Conservation (phyloP, 345 rosid species). For the Acer yangbiense region DNA sequence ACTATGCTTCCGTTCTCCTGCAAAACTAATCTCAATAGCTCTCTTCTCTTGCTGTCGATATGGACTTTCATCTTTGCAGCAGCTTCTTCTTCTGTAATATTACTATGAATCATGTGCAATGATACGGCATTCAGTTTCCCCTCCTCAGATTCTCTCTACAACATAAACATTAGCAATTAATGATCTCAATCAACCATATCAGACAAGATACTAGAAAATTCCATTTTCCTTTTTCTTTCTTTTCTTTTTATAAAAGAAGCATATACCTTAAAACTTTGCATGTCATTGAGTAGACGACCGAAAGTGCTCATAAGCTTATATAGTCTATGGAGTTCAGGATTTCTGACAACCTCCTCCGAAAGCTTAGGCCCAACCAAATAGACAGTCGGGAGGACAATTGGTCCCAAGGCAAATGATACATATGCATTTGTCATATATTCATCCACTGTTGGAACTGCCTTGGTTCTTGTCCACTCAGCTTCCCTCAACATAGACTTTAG, state of each 20-base stretch:
- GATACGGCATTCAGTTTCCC: slow-evolving; percentile 78
- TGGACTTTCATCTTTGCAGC: slow-evolving; percentile 32
- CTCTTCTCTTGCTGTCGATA: slow-evolving; percentile 40
- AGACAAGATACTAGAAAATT: background rate
- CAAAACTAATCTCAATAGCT: slow-evolving; percentile 55
- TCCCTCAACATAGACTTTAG: slow-evolving; percentile 68
- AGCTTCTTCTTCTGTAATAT: slow-evolving; percentile 43
- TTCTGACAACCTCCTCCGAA: slow-evolving; percentile 42
- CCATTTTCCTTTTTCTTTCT: background rate
- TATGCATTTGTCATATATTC: slow-evolving; percentile 73
- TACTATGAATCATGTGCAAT: slow-evolving; percentile 49
- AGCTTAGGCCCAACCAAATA: slow-evolving; percentile 75
- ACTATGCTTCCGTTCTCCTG: slow-evolving; percentile 50
- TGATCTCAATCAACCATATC: background rate
- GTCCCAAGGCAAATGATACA: slow-evolving; percentile 81
- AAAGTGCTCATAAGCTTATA: slow-evolving; percentile 65
- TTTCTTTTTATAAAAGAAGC: too few relatives aligned
- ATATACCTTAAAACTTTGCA: slow-evolving; percentile 63
- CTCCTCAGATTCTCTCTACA: slow-evolving; percentile 69
- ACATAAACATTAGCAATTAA: slow-evolving; percentile 1
- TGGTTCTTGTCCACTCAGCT: slow-evolving; percentile 57
- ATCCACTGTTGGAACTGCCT: slow-evolving; percentile 57
- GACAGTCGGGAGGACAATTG: slow-evolving; percentile 76
- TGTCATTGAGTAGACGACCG: slow-evolving; percentile 88
- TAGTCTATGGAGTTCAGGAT: slow-evolving; percentile 44